Evolutionary conservation across 805 yeast species (phyloP).

Genomic region (Wickerhamiella musiphila): DNA sequence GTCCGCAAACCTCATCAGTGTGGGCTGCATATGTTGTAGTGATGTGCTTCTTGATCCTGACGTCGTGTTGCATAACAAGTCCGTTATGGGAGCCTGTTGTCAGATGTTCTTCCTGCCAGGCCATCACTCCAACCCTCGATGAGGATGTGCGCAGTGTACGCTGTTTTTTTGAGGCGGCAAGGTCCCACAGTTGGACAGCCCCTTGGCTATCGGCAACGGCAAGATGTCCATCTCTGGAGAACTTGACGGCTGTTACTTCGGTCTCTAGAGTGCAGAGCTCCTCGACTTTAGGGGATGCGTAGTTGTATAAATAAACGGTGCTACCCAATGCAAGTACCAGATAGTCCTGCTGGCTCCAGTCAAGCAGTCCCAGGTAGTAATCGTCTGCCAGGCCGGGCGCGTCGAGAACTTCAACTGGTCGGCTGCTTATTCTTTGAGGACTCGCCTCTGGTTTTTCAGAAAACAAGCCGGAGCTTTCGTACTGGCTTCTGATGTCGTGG

Average conservation of each 20-base stretch:
- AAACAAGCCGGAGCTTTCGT: background rate
- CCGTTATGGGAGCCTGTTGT: constrained; percentile 86
- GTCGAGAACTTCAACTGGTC: too few relatives aligned
- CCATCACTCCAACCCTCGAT: constrained; percentile 64
- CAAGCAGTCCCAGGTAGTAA: constrained; percentile 68
- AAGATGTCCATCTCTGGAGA: constrained; percentile 87
- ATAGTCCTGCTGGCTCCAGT: constrained; percentile 73
- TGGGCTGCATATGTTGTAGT: constrained; percentile 46
- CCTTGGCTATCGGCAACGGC: constrained; percentile 79
- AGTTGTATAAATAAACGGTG: constrained; percentile 84
- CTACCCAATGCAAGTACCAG: constrained; percentile 79
- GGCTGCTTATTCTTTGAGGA: too few relatives aligned
- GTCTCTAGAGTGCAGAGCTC: constrained; percentile 35
- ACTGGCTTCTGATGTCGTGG: constrained; percentile 1
- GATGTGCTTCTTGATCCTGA: constrained; percentile 64
- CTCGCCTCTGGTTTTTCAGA: too few relatives aligned
- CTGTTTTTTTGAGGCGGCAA: constrained; percentile 52
- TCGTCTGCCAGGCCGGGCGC: constrained; percentile 93
- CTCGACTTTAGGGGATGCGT: constrained; percentile 61
- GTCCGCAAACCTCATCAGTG: constrained; percentile 81
- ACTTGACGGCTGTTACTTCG: constrained; percentile 60
- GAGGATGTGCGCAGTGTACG: constrained; percentile 64
- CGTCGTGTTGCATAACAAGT: constrained; percentile 73
- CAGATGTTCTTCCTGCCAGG: constrained; percentile 69
- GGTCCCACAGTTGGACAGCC: constrained; percentile 81